phyloP scores from a whole-genome alignment of 2,329 filamentous ascomycete species.

The Fusarium sp. region DNA sequence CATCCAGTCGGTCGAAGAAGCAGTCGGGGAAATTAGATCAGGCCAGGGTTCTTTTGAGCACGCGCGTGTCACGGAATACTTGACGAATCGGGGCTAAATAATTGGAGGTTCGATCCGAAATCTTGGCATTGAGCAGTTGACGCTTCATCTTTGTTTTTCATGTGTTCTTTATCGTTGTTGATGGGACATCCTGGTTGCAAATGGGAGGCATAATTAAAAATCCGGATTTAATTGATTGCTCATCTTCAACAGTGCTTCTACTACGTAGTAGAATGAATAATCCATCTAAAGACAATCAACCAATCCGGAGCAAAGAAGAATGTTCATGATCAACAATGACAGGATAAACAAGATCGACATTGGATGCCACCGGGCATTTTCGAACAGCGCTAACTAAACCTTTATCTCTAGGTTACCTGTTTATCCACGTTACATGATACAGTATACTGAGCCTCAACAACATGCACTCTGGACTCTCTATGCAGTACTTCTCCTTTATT shows the following conservation, averaged over 20 bases:
- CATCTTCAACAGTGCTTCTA: background rate
- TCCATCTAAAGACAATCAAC: slow-evolving; percentile 8
- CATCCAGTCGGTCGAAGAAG: background rate
- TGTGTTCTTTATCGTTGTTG: background rate
- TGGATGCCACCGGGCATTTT: background rate
- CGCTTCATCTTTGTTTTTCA: too few species aligned
- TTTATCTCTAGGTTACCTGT: slow-evolving; percentile 2
- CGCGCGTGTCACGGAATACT: slow-evolving; percentile 20
- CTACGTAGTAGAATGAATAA: background rate
- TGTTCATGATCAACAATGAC: background rate
- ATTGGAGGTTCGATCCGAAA: slow-evolving; percentile 22
- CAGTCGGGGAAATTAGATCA: slow-evolving; percentile 41
- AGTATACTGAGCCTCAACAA: slow-evolving; percentile 3
- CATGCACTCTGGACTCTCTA: background rate
- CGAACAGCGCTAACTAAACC: background rate
- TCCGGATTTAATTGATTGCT: background rate
- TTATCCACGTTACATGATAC: background rate
- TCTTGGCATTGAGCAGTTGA: slow-evolving; percentile 21
- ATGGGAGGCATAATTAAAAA: background rate
- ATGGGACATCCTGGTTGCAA: background rate
- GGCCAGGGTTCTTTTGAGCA: slow-evolving; percentile 23
- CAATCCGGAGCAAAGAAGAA: slow-evolving; percentile 1
- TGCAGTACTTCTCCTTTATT: background rate
- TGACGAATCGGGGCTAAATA: slow-evolving; percentile 40
- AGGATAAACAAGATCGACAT: slow-evolving; percentile 22